Percentiles rank a stretch among this genome's conserved stretches.
These are phyloP conservation scores for Kluyveromyces wickerhamii DNA, from an alignment of 805 yeast genomes.

Conservation along the genomic window DNA sequence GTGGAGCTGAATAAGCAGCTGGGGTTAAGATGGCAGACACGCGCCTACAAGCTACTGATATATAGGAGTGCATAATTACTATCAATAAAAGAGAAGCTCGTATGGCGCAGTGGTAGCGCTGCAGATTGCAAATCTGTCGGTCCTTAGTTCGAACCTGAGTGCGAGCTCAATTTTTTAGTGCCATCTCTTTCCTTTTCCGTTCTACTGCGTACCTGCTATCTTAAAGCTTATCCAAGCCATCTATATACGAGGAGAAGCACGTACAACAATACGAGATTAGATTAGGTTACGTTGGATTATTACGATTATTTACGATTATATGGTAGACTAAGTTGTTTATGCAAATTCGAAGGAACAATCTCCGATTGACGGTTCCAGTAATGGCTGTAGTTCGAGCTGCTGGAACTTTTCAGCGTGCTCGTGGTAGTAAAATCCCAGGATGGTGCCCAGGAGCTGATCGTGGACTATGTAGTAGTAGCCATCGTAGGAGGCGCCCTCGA, in stretches of 20 bases:
- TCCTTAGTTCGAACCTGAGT: conserved; percentile 95
- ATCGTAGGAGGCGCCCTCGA: conserved; percentile 75
- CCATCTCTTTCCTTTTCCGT: no score
- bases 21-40: no score
- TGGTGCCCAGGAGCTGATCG: conserved; percentile 65
- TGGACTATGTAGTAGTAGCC: conserved; percentile 88
- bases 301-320: no score
- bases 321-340: no score
- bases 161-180: conserved; percentile 50
- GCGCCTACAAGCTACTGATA: no score
- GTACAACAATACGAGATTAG: no score
- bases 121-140: conserved; percentile 98
- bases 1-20: no score
- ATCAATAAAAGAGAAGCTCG: conserved; percentile 43
- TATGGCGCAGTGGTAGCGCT: conserved; percentile 98
- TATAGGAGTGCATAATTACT: no score
- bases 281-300: no score
- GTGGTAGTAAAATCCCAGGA: conserved; percentile 79
- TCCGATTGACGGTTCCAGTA: conserved; percentile 10
- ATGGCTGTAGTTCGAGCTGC: conserved; percentile 50
- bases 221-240: no score
- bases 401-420: conserved; percentile 68
- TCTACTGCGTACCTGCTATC: no score
- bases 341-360: conserved; percentile 10
- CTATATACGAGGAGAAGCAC: no score